phyloP scores from a whole-genome alignment of 495 filamentous ascomycete species.

The Penicillium subrubescens region DNA sequence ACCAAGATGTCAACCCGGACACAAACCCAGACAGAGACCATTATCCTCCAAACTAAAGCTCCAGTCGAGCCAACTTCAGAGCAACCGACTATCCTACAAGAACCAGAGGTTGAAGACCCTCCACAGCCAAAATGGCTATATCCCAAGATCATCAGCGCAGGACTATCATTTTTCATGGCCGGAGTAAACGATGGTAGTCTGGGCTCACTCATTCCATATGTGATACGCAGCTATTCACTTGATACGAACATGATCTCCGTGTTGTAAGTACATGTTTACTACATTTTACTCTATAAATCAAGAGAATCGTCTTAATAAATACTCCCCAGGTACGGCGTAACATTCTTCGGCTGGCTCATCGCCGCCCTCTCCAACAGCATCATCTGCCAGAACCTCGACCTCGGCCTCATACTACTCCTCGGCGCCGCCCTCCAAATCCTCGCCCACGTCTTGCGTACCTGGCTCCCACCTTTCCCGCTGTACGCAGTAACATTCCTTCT shows the following conservation, averaged over 20 bases:
- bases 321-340: constrained; percentile 27
- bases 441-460: constrained; percentile 30
- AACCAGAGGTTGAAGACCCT: not conserved
- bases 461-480: constrained; percentile 33
- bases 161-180: constrained; percentile 34
- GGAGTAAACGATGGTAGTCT: constrained; percentile 52
- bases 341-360: constrained; percentile 35
- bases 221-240: constrained; percentile 50
- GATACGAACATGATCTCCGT: constrained; percentile 41
- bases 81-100: not conserved
- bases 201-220: constrained; percentile 56
- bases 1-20: not conserved
- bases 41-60: not conserved
- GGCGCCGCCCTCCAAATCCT: constrained; percentile 31
- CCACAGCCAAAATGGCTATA: constrained; percentile 24
- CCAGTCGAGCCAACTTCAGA: not conserved
- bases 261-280: too few relatives aligned
- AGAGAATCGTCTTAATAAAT: not conserved
- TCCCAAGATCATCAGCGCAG: constrained; percentile 31
- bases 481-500: constrained; percentile 36
- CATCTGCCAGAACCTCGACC: constrained; percentile 29
- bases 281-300: not conserved
- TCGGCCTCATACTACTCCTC: constrained; percentile 29
- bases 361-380: constrained; percentile 35
- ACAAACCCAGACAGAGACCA: not conserved